These are phyloP conservation scores for Phytophthora pseudosyringae DNA, from an alignment of 352 stramenopile genomes.

Conservation along the genomic window DNA sequence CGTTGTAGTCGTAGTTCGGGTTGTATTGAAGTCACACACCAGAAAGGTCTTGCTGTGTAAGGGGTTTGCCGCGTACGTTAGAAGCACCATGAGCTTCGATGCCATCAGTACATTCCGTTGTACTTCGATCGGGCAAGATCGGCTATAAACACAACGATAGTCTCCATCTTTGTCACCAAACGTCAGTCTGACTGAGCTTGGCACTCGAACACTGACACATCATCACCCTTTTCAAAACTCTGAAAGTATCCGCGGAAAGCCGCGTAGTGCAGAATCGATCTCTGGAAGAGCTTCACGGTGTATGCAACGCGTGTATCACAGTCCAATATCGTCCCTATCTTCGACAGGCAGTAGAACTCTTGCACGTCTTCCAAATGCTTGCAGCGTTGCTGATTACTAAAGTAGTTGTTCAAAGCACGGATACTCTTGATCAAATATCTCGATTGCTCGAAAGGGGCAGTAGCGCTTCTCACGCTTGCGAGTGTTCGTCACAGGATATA, in stretches of 20 bases:
- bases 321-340: neutral
- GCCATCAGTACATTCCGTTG: neutral
- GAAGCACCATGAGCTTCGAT: constrained; percentile 7
- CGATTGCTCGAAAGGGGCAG: neutral
- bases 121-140: constrained; percentile 4
- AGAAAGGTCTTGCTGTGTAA: neutral
- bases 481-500: neutral
- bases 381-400: constrained; percentile 8
- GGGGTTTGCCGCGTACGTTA: neutral
- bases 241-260: constrained; percentile 7
- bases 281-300: constrained; percentile 12
- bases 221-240: constrained; percentile 1
- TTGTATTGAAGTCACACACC: neutral
- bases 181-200: neutral
- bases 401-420: constrained; percentile 9
- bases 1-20: neutral
- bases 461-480: too few relatives aligned
- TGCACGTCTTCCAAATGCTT: constrained; percentile 10
- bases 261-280: constrained; percentile 12
- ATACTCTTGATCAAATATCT: neutral
- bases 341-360: constrained; percentile 6
- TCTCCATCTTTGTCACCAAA: constrained; percentile 1
- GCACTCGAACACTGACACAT: neutral
- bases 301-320: constrained; percentile 18
- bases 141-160: neutral